phyloP scores from a whole-genome alignment of 2,329 filamentous ascomycete species.

The Penicillium oxalicum region DNA sequence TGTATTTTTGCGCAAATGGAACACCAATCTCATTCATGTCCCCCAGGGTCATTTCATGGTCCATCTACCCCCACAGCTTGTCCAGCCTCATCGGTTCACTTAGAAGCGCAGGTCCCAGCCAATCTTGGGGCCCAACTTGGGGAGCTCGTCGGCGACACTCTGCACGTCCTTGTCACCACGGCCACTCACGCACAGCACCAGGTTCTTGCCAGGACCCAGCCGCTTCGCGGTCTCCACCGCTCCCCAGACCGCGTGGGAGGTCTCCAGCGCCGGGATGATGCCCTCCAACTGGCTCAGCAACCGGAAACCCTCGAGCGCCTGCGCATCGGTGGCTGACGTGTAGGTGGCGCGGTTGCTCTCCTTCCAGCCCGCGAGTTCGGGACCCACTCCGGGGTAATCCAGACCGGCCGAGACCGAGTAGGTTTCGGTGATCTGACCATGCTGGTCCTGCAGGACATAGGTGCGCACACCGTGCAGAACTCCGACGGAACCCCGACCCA shows the following conservation, averaged over 20 bases:
- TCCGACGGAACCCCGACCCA: slow-evolving; percentile 75
- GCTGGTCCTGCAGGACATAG: slow-evolving; percentile 81
- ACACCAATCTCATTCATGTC: no score
- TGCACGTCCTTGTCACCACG: slow-evolving; percentile 96
- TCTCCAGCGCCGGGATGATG: slow-evolving; percentile 91
- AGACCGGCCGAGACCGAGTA: slow-evolving; percentile 91
- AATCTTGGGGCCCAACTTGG: slow-evolving; percentile 75
- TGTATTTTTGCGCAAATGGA: no score
- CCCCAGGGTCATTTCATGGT: no score
- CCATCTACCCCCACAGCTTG: no score
- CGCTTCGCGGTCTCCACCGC: slow-evolving; percentile 82
- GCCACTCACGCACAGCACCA: slow-evolving; percentile 87
- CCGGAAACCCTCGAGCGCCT: slow-evolving; percentile 80
- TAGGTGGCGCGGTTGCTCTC: slow-evolving; percentile 77
- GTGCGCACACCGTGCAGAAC: slow-evolving; percentile 94
- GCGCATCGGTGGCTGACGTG: slow-evolving; percentile 76
- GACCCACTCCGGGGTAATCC: slow-evolving; percentile 92
- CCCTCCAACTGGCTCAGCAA: slow-evolving; percentile 81
- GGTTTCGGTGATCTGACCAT: slow-evolving; percentile 86
- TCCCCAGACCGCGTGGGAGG: slow-evolving; percentile 81
- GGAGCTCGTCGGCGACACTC: slow-evolving; percentile 86
- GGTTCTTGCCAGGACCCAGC: slow-evolving; percentile 74
- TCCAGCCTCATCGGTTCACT: no score
- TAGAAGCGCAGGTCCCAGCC: slow-evolving; percentile 26
- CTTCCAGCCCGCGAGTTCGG: slow-evolving; percentile 86